Conservation (phyloP, 176 grass and related monocot species). For the Neostapfia colusana region DNA sequence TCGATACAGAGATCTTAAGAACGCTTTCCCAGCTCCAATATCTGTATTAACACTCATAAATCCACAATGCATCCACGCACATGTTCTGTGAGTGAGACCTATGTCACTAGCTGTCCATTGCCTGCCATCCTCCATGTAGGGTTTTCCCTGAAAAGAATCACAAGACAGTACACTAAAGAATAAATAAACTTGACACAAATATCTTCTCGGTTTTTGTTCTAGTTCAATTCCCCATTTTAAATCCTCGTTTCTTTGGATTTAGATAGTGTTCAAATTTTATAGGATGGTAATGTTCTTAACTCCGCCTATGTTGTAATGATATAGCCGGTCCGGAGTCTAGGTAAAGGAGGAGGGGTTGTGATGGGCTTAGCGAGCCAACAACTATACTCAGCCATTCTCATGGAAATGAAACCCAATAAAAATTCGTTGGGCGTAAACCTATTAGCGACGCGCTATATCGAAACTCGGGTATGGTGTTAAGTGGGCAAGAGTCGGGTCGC, state of each 20-base stretch:
- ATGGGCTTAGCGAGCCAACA: too few relatives aligned
- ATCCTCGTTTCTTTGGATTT: background rate
- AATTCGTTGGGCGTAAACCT: too few relatives aligned
- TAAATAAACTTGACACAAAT: background rate
- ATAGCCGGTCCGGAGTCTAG: too few relatives aligned
- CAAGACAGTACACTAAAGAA: constrained; percentile 9
- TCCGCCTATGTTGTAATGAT: too few relatives aligned
- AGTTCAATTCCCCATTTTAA: background rate
- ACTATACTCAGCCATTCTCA: too few relatives aligned
- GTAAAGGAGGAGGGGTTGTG: too few relatives aligned
- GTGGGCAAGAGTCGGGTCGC: too few relatives aligned
- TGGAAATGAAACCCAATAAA: too few relatives aligned
- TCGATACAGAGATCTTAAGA: constrained; percentile 83
- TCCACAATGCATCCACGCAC: constrained; percentile 78
- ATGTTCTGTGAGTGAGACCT: constrained; percentile 66
- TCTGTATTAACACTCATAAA: constrained; percentile 91
- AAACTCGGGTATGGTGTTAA: too few relatives aligned
- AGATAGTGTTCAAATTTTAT: background rate
- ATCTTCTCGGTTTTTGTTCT: background rate
- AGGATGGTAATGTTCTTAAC: background rate
- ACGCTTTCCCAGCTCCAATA: constrained; percentile 72
- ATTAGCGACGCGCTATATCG: too few relatives aligned
- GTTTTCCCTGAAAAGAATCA: constrained; percentile 55
- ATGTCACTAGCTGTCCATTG: constrained; percentile 75
- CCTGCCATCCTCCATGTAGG: constrained; percentile 51